Base-by-base conservation (phyloP, 164 flowering plant species). In the Magnolia kwangsiensis region DNA sequence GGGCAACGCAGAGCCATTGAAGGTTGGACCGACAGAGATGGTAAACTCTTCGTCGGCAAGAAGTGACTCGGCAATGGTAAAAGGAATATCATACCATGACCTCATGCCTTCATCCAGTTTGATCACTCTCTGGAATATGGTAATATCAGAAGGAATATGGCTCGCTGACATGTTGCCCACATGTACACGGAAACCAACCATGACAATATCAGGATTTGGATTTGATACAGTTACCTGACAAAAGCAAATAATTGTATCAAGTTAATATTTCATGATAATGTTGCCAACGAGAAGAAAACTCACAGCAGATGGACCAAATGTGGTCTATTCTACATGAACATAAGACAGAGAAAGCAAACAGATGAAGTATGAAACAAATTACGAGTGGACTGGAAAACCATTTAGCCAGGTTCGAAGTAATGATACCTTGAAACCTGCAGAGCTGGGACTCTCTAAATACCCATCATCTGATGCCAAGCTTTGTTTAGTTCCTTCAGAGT, bases 41-140 rank as follows among this genome's bases (percentile, higher is more conserved):
- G 88, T 79, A 77, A 94, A 90, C 74, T 94, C 98, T 85, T 96
- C 99, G 84, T 96, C 99, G 81, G 99, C 95, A 79, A 96, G 90
- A 71, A 96, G 98, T 70, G 97, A 92, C 76, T 94, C 99, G 65
- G 98, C 96, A 72, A 90, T 86, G n/a, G 99, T 91, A 76, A 96
- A 93, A 72, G 99, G 99, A 70, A 93, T 84, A 79, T 96, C 99
- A 88, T 96, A 96, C 99, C 99, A 96, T 59, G 94, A 91, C 8
- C 96, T 85, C 98, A 92, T 92, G 72, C 96, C 98, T 81, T 94
- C 98, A 86, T 92, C 99, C 68, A 96, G 83, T 80, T 94, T 96
- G 50, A 94, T 83, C 68, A 84, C 90, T 83, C 99, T 91, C 84
- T 91, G 97, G 79, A 96, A 94, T 64, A 94, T 91, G 63, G 88